Conservation (phyloP, 2,329 filamentous ascomycete species). For the Stachybotrys chlorohalonatus region DNA sequence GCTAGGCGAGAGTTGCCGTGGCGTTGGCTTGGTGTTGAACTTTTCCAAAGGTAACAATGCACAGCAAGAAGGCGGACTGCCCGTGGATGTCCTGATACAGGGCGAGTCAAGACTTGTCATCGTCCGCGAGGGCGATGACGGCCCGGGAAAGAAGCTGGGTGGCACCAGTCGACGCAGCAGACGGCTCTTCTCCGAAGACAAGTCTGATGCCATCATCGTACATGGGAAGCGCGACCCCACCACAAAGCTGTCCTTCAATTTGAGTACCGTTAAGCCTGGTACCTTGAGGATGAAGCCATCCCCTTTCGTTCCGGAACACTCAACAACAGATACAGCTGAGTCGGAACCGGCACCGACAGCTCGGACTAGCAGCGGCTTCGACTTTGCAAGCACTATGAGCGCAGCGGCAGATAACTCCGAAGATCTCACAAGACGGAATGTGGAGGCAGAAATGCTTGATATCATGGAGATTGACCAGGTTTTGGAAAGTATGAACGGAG, state of each 20-base stretch:
- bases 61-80: constrained; percentile 29
- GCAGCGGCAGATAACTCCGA: constrained; percentile 43
- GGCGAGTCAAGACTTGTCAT: constrained; percentile 48
- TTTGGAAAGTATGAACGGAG: constrained; percentile 43
- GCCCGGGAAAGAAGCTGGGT: constrained; percentile 32
- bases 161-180: constrained; percentile 23
- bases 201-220: constrained; percentile 45
- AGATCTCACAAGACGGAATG: constrained; percentile 40
- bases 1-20: constrained; percentile 47
- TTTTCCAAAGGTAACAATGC: constrained; percentile 12
- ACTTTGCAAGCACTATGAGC: constrained; percentile 41
- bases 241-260: constrained; percentile 37
- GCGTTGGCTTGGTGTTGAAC: constrained; percentile 36
- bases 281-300: constrained; percentile 22
- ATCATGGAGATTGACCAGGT: constrained; percentile 58
- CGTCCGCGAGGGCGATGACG: constrained; percentile 43
- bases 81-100: constrained; percentile 43
- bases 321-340: constrained; percentile 4
- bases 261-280: constrained; percentile 35
- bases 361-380: constrained; percentile 30
- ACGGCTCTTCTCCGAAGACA: constrained; percentile 27
- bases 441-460: constrained; percentile 54
- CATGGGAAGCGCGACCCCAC: constrained; percentile 33
- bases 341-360: constrained; percentile 12
- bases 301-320: constrained; percentile 16